These are phyloP conservation scores for Cyberlindnera meyerae DNA, from an alignment of 805 yeast species.

Conservation along the genomic window DNA sequence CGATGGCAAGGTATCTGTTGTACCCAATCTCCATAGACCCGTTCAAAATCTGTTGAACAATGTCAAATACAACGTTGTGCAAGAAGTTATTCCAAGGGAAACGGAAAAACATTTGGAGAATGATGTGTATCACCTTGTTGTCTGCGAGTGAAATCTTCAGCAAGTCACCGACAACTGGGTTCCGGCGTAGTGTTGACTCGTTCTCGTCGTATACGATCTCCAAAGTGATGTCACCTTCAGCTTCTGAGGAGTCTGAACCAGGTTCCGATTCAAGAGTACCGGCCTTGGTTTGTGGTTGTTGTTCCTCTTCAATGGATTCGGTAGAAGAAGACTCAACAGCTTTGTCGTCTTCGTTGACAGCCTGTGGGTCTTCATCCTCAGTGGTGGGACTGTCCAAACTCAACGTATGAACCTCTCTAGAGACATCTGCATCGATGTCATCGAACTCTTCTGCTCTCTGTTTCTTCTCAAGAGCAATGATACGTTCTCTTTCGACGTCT, in stretches of 20 bases:
- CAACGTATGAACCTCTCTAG: slow-evolving; percentile 22
- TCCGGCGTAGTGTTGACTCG: slow-evolving; percentile 40
- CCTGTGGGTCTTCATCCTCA: not conserved
- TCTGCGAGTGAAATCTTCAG: slow-evolving; percentile 81
- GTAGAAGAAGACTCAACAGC: no score
- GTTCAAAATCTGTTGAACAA: slow-evolving; percentile 89
- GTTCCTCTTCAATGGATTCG: no score
- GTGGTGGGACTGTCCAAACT: slow-evolving; percentile 14
- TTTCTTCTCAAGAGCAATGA: slow-evolving; percentile 33
- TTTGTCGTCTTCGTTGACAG: slow-evolving; percentile 12
- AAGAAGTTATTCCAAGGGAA: slow-evolving; percentile 97
- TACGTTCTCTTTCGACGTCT: slow-evolving; percentile 57
- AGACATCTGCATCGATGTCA: slow-evolving; percentile 29
- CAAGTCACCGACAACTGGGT: slow-evolving; percentile 81
- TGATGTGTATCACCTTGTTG: slow-evolving; percentile 58
- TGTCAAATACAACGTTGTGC: slow-evolving; percentile 95
- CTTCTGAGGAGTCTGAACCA: slow-evolving; percentile 23
- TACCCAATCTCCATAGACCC: slow-evolving; percentile 84
- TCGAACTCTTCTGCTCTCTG: slow-evolving; percentile 29
- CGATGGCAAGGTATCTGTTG: slow-evolving; percentile 70
- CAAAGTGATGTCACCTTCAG: slow-evolving; percentile 16
- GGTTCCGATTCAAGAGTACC: slow-evolving; percentile 24
- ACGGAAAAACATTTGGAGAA: slow-evolving; percentile 69
- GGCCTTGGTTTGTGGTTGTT: slow-evolving; percentile 2
- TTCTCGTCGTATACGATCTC: slow-evolving; percentile 33